Conservation (phyloP, 2,329 filamentous ascomycete genomes). For the Phoma sp. region DNA sequence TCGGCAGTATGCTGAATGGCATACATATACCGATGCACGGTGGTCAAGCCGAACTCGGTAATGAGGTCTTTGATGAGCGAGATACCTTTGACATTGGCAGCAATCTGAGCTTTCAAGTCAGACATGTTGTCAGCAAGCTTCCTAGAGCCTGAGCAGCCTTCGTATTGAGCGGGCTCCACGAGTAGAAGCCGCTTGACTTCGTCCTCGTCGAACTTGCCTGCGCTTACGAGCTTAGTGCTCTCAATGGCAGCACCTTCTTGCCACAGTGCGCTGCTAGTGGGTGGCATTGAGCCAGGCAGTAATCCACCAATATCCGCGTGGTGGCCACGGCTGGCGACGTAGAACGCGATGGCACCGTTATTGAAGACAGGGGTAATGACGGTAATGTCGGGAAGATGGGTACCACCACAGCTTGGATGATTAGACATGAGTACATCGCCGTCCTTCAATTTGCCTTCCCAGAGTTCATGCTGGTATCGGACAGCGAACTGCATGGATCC, state of each 20-base stretch:
- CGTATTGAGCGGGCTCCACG: slow-evolving; percentile 44
- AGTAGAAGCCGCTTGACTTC: slow-evolving; percentile 37
- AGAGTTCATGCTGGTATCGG: slow-evolving; percentile 48
- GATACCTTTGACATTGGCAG: slow-evolving; percentile 43
- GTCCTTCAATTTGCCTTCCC: slow-evolving; percentile 43
- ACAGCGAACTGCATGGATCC: slow-evolving; percentile 32
- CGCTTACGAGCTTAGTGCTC: slow-evolving; percentile 25
- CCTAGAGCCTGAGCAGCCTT: slow-evolving; percentile 49
- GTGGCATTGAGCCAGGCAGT: slow-evolving; percentile 50
- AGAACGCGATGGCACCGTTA: slow-evolving; percentile 71
- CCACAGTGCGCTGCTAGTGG: slow-evolving; percentile 53
- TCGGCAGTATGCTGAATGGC: slow-evolving; percentile 50
- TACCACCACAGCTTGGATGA: slow-evolving; percentile 51
- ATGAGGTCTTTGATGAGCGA: slow-evolving; percentile 46
- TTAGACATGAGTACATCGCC: slow-evolving; percentile 54
- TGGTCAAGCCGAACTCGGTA: slow-evolving; percentile 40
- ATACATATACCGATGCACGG: slow-evolving; percentile 52
- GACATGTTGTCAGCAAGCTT: slow-evolving; percentile 41
- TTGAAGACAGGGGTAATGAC: slow-evolving; percentile 58
- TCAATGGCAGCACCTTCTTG: slow-evolving; percentile 55
- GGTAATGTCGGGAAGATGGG: slow-evolving; percentile 54
- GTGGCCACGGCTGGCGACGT: slow-evolving; percentile 52
- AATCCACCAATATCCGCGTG: slow-evolving; percentile 58
- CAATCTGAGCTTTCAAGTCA: slow-evolving; percentile 44
- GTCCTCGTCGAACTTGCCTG: slow-evolving; percentile 48